Conservation (phyloP, 768 basidiomycete species). For the Lactifluus piperatus region DNA sequence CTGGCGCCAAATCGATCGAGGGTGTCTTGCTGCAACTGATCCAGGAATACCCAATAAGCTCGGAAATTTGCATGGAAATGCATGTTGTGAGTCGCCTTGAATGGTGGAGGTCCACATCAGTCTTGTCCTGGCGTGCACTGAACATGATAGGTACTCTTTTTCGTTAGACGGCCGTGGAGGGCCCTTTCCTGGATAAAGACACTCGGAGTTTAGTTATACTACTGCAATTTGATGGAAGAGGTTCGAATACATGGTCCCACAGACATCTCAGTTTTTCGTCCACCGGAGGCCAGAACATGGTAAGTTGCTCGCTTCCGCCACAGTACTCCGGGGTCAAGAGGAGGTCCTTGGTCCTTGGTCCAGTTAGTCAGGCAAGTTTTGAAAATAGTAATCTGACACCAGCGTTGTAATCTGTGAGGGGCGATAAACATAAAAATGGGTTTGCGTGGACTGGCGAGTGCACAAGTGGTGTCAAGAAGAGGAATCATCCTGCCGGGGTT, state of each 20-base stretch:
- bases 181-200: too few species aligned
- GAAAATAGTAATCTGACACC: not conserved
- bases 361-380: not conserved
- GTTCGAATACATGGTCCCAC: not conserved
- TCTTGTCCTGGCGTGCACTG: slow-evolving; percentile 19
- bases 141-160: not conserved
- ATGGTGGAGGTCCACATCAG: slow-evolving; percentile 50
- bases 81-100: slow-evolving; percentile 62
- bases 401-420: not conserved
- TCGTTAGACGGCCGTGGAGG: too few species aligned
- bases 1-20: not conserved
- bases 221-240: not conserved
- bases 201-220: not conserved
- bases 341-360: not conserved
- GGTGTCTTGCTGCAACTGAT: slow-evolving; percentile 39
- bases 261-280: not conserved
- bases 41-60: not conserved
- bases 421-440: not conserved
- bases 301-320: not conserved
- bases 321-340: not conserved
- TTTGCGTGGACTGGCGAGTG: too few species aligned
- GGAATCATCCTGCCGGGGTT: not conserved
- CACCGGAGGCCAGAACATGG: not conserved
- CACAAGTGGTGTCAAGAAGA: not conserved
- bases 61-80: slow-evolving; percentile 39